Percentiles rank a stretch among this genome's conserved stretches.
Evolutionary conservation across 1,139 yeast species (phyloP).

Genomic region (Hemisphaericaspora xylofermentans): DNA sequence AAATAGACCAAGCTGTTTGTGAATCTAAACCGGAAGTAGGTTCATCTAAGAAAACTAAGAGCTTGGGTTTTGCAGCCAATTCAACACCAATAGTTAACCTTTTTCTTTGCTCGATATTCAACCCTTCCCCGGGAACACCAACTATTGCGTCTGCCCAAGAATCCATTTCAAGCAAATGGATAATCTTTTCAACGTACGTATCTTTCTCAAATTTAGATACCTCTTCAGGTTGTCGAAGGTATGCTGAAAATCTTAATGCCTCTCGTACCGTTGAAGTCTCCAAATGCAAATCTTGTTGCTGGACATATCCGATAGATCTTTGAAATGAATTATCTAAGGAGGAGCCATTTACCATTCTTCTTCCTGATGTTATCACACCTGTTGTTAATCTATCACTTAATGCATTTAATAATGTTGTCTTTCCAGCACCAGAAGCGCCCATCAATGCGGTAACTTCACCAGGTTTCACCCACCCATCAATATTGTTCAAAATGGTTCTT

Average conservation of each 20-base stretch:
- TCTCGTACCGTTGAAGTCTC: slow-evolving; percentile 40
- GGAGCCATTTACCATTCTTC: slow-evolving; percentile 39
- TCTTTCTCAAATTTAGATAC: slow-evolving; percentile 32
- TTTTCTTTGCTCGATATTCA: slow-evolving; percentile 39
- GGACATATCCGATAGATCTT: slow-evolving; percentile 43
- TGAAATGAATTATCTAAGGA: slow-evolving; percentile 34
- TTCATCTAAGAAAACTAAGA: slow-evolving; percentile 37
- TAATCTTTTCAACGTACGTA: slow-evolving; percentile 35
- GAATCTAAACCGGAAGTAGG: slow-evolving; percentile 45
- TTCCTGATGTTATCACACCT: slow-evolving; percentile 37
- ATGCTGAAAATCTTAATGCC: slow-evolving; percentile 36
- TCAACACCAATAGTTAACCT: slow-evolving; percentile 40
- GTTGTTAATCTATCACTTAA: slow-evolving; percentile 35
- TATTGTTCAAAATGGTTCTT: slow-evolving; percentile 63
- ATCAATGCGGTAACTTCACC: slow-evolving; percentile 34
- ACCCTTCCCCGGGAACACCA: slow-evolving; percentile 42
- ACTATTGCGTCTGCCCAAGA: slow-evolving; percentile 37
- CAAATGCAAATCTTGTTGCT: slow-evolving; percentile 42
- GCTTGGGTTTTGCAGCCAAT: slow-evolving; percentile 39
- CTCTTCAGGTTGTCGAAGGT: slow-evolving; percentile 34
- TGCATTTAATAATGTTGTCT: slow-evolving; percentile 34
- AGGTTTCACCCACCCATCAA: slow-evolving; percentile 62
- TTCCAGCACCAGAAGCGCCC: slow-evolving; percentile 41
- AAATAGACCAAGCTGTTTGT: slow-evolving; percentile 46
- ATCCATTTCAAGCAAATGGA: slow-evolving; percentile 36